Base-by-base conservation (phyloP, 2,329 filamentous ascomycete species). In the Acephala macrosclerotiorum region DNA sequence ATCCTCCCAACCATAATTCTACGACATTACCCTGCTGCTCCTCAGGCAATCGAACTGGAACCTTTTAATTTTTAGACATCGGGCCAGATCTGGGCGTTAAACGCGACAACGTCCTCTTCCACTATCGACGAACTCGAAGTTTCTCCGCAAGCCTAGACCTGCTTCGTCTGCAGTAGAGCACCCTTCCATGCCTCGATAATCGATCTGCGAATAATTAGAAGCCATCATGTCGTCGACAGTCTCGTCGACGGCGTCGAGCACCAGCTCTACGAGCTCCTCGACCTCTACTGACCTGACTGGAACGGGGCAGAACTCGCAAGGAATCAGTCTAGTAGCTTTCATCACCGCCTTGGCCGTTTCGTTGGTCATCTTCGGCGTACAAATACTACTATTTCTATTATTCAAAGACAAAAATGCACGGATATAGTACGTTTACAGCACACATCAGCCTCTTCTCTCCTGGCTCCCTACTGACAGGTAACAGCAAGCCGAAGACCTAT, bases 401-500 rank as follows among this genome's bases (percentile, higher is more conserved):
- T 80, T 97, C 49, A 89, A 93, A 70, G 90, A 92, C 66, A 94
- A 92, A 70, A 80, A 97, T 40, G 89, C 89, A 1, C 86, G 93
- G 68, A 96, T 97, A 67, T 97, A 94, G 91, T 94, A 80, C 75
- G 89, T 81, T 33, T 12, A 11, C 11, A 58, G 40, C 51, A 2
- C 18, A 29, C 22, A 47, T 62, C 2, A 2, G 35, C n/a, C 8
- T n/a, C n/a, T n/a, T n/a, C n/a, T n/a, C n/a, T 33, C 25, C 3
- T 9, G 14, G n/a, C 20, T 14, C 18, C 20, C 40, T 58, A 61
- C 69, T 73, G 63, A 76, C 40, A 22, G 38, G 51, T 51, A 53
- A 25, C 68, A 93, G 90, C 75, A 92, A 93, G 81, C 91, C 93
- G 1, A 89, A 93, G 77, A 95, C 93, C 4, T 97, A 93, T 72